Evolutionary conservation across 176 grass and related monocot genomes (phyloP), one percentile per base, ranked within the genome.

Genomic region (Triticum urartu): DNA sequence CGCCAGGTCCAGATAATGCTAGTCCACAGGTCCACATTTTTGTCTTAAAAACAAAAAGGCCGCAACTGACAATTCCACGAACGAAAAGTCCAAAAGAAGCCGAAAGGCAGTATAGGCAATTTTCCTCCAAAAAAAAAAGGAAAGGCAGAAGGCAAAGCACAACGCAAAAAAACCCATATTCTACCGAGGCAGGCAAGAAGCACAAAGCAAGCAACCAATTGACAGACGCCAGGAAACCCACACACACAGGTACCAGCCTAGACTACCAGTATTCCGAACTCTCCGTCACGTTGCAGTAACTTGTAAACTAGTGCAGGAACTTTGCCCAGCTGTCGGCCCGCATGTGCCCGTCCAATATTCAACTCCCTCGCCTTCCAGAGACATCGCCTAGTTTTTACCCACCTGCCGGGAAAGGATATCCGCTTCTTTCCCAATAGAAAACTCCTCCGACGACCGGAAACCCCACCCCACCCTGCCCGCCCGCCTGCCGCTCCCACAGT

Each of bases 281-380:
- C 50, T 54, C 50, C 50, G 60, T 63, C 74, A 77, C 33, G 74
- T 21, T 45, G 43, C 36, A 42, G 69, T 75, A 30, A 75, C 72
- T 54, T 77, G 74, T 34, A 77, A 77, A 56, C 74, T 42, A 42
- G 35, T 42, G n/a, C 34, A 79, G 52, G 58, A 35, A 34, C 5
- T 26, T 26, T 3, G 56, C 0, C 82, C 26, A 75, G 58, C 71
- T 50, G 71, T 33, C 13, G 21, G 35, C 71, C 54, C 3, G 72
- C 83, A 85, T 77, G 72, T 77, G 59, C 71, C 10, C 0, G 2
- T 17, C 68, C 42, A 77, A 17, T 84, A 84, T 65, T 75, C 32
- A 77, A 84, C 83, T 64, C 39, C 7, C 38, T 18, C 24, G 9
- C 11, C 13, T 36, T 85, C 83, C 0, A 38, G 83, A 85, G 64